These are phyloP conservation scores for Balakata baccata DNA, from an alignment of 345 rosid genomes.

Conservation along the genomic window DNA sequence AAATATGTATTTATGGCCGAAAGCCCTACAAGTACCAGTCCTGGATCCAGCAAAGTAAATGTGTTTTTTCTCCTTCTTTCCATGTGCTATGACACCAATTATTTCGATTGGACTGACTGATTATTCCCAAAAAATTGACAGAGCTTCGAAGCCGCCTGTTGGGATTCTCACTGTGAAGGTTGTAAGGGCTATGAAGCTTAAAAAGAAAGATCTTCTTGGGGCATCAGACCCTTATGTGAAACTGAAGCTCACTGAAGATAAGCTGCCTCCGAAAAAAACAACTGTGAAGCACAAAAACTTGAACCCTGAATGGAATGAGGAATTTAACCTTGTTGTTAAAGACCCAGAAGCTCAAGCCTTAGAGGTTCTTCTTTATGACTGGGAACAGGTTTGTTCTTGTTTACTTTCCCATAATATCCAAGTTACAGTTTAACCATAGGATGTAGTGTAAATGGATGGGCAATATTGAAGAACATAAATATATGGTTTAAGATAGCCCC, in stretches of 20 bases:
- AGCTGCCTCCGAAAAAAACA: slow-evolving; percentile 76
- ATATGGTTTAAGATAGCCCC: background rate
- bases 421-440: background rate
- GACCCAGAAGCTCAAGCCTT: slow-evolving; percentile 74
- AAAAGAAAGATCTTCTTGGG: slow-evolving; percentile 85
- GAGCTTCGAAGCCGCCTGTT: slow-evolving; percentile 82
- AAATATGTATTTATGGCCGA: slow-evolving; percentile 96
- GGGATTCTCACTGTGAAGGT: slow-evolving; percentile 83
- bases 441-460: background rate
- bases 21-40: slow-evolving; percentile 64
- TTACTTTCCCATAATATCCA: background rate
- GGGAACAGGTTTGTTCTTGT: slow-evolving; percentile 73
- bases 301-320: slow-evolving; percentile 98
- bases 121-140: slow-evolving; percentile 27
- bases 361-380: slow-evolving; percentile 66
- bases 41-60: slow-evolving; percentile 79
- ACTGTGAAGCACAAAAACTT: slow-evolving; percentile 81
- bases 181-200: slow-evolving; percentile 68
- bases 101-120: background rate
- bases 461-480: background rate
- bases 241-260: slow-evolving; percentile 77
- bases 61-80: background rate
- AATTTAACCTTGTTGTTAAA: slow-evolving; percentile 62
- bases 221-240: slow-evolving; percentile 93
- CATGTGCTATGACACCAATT: background rate